phyloP scores from a whole-genome alignment of 2,329 filamentous ascomycete genomes.

The Cytospora schulzeri region DNA sequence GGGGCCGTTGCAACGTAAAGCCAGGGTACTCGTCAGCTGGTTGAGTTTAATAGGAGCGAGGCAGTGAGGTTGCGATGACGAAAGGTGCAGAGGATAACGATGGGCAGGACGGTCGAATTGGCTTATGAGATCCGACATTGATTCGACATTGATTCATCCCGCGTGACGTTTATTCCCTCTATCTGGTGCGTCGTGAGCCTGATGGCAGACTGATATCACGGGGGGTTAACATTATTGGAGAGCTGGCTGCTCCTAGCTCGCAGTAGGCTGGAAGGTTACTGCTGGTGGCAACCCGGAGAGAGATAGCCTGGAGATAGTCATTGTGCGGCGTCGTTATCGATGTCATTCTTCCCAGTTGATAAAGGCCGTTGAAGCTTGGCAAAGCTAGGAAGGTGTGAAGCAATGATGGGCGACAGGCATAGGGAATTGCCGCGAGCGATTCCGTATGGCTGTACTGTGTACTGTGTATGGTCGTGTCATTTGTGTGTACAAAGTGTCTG shows the following conservation, averaged over 20 bases:
- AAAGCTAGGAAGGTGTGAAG: constrained; percentile 22
- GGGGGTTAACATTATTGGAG: background rate
- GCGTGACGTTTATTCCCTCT: background rate
- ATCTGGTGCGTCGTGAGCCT: background rate
- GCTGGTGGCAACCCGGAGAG: background rate
- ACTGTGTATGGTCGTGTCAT: constrained; percentile 17
- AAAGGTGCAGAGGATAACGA: background rate
- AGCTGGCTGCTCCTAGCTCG: background rate
- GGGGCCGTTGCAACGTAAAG: background rate
- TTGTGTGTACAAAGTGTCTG: constrained; percentile 14
- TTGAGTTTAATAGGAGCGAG: background rate
- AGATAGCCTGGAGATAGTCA: background rate
- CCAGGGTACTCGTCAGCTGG: background rate
- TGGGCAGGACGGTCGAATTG: background rate
- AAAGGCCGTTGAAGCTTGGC: constrained; percentile 22
- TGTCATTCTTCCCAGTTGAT: background rate
- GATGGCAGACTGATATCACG: constrained; percentile 1
- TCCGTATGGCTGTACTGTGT: constrained; percentile 13
- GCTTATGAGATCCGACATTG: background rate
- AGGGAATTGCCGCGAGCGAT: too few relatives aligned
- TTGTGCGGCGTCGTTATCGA: constrained; percentile 6
- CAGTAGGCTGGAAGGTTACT: background rate
- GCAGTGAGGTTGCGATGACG: background rate
- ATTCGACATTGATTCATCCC: background rate
- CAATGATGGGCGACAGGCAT: constrained; percentile 1